Evolutionary conservation across 331 rosid species (phyloP).

Genomic region (Prunus yedoensis): DNA sequence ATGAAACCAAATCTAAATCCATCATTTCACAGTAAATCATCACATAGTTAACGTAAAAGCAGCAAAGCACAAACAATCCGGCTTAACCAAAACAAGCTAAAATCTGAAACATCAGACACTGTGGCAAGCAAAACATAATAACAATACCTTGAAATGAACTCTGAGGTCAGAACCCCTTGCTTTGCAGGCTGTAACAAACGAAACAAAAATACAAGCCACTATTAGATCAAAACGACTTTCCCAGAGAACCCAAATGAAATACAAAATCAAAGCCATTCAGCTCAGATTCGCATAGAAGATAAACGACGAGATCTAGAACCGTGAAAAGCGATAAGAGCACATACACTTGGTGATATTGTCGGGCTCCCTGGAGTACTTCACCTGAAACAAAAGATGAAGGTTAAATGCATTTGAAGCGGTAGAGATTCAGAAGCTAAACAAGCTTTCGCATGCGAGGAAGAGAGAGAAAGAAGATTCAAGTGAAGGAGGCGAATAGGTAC

Average conservation of each 20-base stretch:
- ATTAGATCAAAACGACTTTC: constrained; percentile 17
- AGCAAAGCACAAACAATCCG: not conserved
- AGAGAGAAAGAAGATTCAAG: not conserved
- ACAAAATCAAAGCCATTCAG: not conserved
- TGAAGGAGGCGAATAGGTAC: constrained; percentile 24
- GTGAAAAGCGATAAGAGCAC: not conserved
- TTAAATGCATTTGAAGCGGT: not conserved
- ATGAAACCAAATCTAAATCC: not conserved
- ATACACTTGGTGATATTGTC: constrained; percentile 85
- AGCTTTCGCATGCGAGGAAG: not conserved
- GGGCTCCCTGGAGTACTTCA: constrained; percentile 94
- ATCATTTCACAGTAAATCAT: not conserved
- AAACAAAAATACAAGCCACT: not conserved
- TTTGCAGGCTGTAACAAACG: constrained; percentile 75
- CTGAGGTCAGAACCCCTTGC: constrained; percentile 96
- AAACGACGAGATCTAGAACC: not conserved
- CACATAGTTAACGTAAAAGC: not conserved
- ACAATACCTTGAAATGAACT: constrained; percentile 87
- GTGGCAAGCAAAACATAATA: no score
- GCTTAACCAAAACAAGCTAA: not conserved
- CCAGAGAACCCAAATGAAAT: not conserved
- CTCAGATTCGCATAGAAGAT: not conserved
- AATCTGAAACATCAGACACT: not conserved
- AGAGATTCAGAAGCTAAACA: not conserved
- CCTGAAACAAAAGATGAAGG: constrained; percentile 38